phyloP scores from a whole-genome alignment of 106 monocot genomes.

The Dendrobium nobile region DNA sequence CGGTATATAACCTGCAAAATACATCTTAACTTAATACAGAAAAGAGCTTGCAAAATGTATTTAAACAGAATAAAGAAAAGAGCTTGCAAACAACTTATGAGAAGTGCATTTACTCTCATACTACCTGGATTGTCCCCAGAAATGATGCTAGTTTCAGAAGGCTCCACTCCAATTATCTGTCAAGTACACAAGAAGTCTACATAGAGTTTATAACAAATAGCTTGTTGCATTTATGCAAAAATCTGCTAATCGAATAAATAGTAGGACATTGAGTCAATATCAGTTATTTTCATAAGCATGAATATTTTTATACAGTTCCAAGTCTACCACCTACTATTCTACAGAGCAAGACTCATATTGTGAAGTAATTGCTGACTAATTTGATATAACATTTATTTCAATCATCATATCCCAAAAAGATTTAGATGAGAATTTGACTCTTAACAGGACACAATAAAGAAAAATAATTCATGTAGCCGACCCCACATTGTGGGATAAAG shows the following conservation, averaged over 20 bases:
- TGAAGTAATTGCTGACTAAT: background rate
- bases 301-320: background rate
- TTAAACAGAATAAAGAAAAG: conserved; percentile 3
- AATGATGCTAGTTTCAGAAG: conserved; percentile 85
- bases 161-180: conserved; percentile 94
- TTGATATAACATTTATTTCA: background rate
- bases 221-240: background rate
- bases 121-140: conserved; percentile 85
- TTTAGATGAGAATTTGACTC: too few species aligned
- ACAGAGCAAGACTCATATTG: background rate
- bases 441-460: too few species aligned
- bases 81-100: background rate
- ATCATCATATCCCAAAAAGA: background rate
- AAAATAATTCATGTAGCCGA: too few species aligned
- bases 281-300: background rate
- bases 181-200: background rate
- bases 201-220: background rate
- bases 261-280: background rate
- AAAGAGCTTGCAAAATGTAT: background rate
- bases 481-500: too few species aligned
- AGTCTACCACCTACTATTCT: background rate
- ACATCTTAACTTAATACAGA: conserved; percentile 10
- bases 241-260: background rate
- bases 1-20: conserved; percentile 75
- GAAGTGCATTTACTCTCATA: background rate